Evolutionary conservation across 106 monocot species (phyloP).

Genomic region (Alisma plantagoaquatica): DNA sequence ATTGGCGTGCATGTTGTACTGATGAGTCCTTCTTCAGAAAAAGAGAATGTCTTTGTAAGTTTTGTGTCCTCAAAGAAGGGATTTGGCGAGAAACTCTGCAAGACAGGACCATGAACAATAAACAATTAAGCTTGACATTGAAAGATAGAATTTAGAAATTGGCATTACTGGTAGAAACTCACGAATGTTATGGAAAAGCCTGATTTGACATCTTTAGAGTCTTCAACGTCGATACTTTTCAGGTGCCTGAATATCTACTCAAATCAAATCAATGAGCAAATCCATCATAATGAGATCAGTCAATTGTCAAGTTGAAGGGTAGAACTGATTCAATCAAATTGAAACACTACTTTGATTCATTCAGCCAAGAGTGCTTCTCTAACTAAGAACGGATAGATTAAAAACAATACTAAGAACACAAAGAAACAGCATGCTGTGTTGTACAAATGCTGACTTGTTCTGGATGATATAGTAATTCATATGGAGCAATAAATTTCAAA

Average conservation of each 20-base stretch:
- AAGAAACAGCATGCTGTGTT: no score
- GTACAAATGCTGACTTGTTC: no score
- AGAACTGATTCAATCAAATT: not conserved
- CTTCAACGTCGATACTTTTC: constrained; percentile 78
- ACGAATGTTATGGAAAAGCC: constrained; percentile 85
- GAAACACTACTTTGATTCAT: not conserved
- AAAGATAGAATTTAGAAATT: not conserved
- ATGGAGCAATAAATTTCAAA: no score
- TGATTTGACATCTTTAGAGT: constrained; percentile 78
- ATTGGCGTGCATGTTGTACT: constrained; percentile 57
- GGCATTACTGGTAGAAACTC: constrained; percentile 17
- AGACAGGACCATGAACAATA: not conserved
- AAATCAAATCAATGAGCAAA: not conserved
- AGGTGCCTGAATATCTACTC: constrained; percentile 70
- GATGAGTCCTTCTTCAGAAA: constrained; percentile 50
- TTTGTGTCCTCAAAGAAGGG: constrained; percentile 75
- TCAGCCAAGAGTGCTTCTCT: no score
- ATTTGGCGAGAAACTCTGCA: constrained; percentile 63
- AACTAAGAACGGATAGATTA: no score
- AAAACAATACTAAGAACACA: no score
- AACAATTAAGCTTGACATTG: not conserved
- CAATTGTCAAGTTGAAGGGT: not conserved
- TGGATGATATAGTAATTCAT: no score
- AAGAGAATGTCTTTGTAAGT: constrained; percentile 54
- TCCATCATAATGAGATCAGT: not conserved